phyloP scores from a whole-genome alignment of 805 yeast species.

The Candida ponderosae region DNA sequence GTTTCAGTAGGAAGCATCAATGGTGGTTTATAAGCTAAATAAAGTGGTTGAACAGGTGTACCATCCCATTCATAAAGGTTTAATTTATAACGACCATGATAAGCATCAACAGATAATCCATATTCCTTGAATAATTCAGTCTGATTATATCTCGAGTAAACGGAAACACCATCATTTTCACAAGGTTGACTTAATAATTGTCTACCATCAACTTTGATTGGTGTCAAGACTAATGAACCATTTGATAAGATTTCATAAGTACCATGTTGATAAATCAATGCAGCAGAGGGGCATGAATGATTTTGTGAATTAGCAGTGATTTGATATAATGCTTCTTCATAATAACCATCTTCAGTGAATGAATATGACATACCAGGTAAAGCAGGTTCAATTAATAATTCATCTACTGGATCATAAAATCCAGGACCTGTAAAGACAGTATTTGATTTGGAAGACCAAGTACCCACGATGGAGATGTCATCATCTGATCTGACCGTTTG shows the following conservation, averaged over 20 bases:
- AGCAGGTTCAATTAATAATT: conserved; percentile 88
- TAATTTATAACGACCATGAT: conserved; percentile 77
- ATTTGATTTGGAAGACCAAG: conserved; percentile 93
- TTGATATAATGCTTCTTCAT: conserved; percentile 84
- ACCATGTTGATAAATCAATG: conserved; percentile 85
- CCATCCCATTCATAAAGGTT: conserved; percentile 76
- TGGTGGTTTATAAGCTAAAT: conserved; percentile 89
- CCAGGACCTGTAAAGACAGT: conserved; percentile 96
- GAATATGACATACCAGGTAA: conserved; percentile 91
- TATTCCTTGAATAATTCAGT: conserved; percentile 50
- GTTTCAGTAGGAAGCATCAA: conserved; percentile 93
- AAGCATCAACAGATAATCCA: conserved; percentile 57
- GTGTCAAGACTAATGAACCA: conserved; percentile 63
- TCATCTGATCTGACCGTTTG: too few relatives aligned
- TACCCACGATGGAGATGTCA: conserved; percentile 50
- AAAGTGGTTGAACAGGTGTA: conserved; percentile 74
- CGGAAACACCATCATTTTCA: conserved; percentile 46
- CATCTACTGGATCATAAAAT: conserved; percentile 94
- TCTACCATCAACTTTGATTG: conserved; percentile 85
- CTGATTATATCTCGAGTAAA: conserved; percentile 69
- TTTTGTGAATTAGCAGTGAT: conserved; percentile 61
- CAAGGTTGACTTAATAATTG: conserved; percentile 89
- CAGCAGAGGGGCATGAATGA: conserved; percentile 81
- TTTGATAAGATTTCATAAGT: conserved; percentile 53
- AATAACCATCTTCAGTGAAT: conserved; percentile 87